Evolutionary conservation across 148 eudicot species (phyloP).

Genomic region (Limonium bicolor): DNA sequence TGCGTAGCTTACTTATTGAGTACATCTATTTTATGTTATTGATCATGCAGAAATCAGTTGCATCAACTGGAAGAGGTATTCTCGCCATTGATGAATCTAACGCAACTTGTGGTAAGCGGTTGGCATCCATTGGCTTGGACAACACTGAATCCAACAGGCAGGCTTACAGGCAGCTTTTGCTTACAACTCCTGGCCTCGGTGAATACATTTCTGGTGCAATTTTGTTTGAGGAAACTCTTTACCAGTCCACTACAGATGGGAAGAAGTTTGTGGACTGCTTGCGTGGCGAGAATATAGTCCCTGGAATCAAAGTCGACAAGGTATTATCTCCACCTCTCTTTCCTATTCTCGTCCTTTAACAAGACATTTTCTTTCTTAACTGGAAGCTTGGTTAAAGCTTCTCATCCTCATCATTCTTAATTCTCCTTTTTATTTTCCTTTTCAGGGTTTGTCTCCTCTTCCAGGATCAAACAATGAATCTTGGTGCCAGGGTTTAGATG

Average conservation of each 20-base stretch:
- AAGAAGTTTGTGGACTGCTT: constrained; percentile 72
- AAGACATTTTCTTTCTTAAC: not conserved
- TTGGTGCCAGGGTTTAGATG: constrained; percentile 98
- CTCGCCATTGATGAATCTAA: constrained; percentile 26
- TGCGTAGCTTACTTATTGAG: not conserved
- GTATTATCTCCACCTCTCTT: constrained; percentile 11
- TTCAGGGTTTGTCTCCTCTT: constrained; percentile 84
- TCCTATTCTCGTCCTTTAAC: not conserved
- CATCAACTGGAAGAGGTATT: constrained; percentile 28
- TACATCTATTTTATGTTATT: not conserved
- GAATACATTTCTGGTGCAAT: constrained; percentile 91
- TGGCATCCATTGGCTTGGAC: constrained; percentile 22
- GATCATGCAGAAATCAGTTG: constrained; percentile 7
- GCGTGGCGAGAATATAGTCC: constrained; percentile 62
- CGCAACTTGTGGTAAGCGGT: constrained; percentile 26
- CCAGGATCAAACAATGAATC: constrained; percentile 96
- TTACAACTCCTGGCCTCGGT: constrained; percentile 89
- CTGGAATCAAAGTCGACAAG: constrained; percentile 96
- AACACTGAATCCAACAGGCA: constrained; percentile 27
- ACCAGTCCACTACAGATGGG: constrained; percentile 84
- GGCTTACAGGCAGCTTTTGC: constrained; percentile 21
- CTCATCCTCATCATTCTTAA: not conserved
- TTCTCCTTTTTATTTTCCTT: not conserved
- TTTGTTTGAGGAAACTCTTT: constrained; percentile 93
- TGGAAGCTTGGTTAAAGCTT: not conserved